These are phyloP conservation scores for Boletus mariae DNA, from an alignment of 1,284 basidiomycete genomes.

Conservation along the genomic window DNA sequence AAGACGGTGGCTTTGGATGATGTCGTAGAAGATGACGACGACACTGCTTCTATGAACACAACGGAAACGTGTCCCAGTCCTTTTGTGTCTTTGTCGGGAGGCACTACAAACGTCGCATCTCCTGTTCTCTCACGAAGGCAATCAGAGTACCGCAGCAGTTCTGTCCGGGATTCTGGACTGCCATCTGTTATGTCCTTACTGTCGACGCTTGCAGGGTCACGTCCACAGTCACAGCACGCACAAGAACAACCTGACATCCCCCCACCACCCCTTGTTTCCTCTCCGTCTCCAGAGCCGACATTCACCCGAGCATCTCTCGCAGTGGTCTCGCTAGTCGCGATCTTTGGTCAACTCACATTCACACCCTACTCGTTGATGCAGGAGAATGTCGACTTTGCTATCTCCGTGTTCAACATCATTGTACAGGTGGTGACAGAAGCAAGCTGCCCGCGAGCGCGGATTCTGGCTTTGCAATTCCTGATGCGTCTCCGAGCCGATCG, in stretches of 20 bases:
- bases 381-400: slow-evolving; percentile 46
- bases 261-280: slow-evolving; percentile 26
- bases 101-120: slow-evolving; percentile 39
- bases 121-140: slow-evolving; percentile 56
- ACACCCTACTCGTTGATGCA: slow-evolving; percentile 52
- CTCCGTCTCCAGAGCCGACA: slow-evolving; percentile 24
- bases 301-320: slow-evolving; percentile 54
- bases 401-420: slow-evolving; percentile 50
- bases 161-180: slow-evolving; percentile 39
- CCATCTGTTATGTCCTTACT: slow-evolving; percentile 63
- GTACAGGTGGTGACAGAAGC: slow-evolving; percentile 43
- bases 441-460: slow-evolving; percentile 59
- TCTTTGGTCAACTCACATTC: slow-evolving; percentile 69
- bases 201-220: slow-evolving; percentile 57
- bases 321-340: slow-evolving; percentile 57
- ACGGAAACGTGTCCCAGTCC: slow-evolving; percentile 37
- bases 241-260: slow-evolving; percentile 30
- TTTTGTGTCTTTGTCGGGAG: slow-evolving; percentile 28
- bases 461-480: slow-evolving; percentile 83
- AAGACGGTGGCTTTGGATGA: slow-evolving; percentile 37
- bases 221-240: slow-evolving; percentile 52
- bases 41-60: slow-evolving; percentile 39
- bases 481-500: slow-evolving; percentile 89
- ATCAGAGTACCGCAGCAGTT: slow-evolving; percentile 42
- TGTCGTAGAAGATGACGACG: slow-evolving; percentile 38